Conservation (phyloP, 345 rosid genomes). For the Corchorus capsularis region DNA sequence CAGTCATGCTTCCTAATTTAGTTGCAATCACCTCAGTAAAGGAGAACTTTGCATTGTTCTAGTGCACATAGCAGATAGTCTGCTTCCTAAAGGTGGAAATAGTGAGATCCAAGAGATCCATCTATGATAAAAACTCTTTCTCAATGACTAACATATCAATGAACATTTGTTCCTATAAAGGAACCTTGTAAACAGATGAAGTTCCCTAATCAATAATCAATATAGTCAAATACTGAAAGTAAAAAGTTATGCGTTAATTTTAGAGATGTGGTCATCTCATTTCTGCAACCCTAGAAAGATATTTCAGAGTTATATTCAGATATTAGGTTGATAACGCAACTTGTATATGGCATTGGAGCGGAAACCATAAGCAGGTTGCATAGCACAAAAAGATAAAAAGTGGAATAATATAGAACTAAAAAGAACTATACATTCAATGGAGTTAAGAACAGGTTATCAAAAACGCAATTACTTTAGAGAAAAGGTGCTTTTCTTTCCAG, state of each 20-base stretch:
- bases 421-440: background rate
- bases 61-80: background rate
- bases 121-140: background rate
- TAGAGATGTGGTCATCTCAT: background rate
- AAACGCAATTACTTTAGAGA: slow-evolving; percentile 5
- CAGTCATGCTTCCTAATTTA: background rate
- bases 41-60: background rate
- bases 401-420: background rate
- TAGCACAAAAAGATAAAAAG: background rate
- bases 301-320: background rate
- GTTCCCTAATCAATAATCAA: background rate
- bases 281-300: background rate
- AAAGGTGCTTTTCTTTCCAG: background rate
- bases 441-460: background rate
- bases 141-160: background rate
- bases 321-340: background rate
- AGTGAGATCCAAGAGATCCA: background rate
- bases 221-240: background rate
- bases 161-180: background rate
- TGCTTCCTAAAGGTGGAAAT: background rate
- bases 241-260: background rate
- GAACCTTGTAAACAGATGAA: background rate
- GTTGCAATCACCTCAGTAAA: background rate
- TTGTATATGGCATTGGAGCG: background rate
- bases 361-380: background rate